Conservation (phyloP, 1,139 yeast genomes). For the Pichia sp. region DNA sequence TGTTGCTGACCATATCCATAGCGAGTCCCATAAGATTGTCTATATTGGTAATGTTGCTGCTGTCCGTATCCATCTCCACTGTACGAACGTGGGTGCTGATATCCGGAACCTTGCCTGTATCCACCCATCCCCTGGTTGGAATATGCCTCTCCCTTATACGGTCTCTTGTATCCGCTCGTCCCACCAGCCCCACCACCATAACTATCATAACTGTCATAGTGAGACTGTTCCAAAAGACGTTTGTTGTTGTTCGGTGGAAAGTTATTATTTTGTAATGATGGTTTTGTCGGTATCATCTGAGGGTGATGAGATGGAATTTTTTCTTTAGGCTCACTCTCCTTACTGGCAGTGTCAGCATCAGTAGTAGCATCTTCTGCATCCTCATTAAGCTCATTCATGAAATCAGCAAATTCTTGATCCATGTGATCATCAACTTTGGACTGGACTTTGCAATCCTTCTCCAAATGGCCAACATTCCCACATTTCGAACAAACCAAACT, state of each 20-base stretch:
- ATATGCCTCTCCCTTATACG: background rate
- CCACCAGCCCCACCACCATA: background rate
- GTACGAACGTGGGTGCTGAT: background rate
- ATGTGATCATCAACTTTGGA: conserved; percentile 14
- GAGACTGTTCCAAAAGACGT: background rate
- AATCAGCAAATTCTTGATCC: conserved; percentile 47
- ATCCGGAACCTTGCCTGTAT: background rate
- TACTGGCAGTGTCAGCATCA: background rate
- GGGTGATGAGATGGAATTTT: background rate
- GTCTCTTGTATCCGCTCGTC: background rate
- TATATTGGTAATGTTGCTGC: background rate
- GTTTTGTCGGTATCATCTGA: background rate
- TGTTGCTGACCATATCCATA: background rate
- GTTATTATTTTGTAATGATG: background rate
- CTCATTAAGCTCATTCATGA: conserved; percentile 48
- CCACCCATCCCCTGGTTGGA: background rate
- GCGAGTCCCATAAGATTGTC: background rate
- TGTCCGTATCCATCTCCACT: background rate
- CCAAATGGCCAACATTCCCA: conserved; percentile 81
- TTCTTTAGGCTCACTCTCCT: background rate
- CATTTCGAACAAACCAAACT: conserved; percentile 70
- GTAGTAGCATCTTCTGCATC: conserved; percentile 20
- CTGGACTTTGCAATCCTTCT: conserved; percentile 66
- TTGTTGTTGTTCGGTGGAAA: background rate
- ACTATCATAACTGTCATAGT: background rate